Conservation (phyloP, 2,329 filamentous ascomycete genomes). For the Scytalidium lignicola region DNA sequence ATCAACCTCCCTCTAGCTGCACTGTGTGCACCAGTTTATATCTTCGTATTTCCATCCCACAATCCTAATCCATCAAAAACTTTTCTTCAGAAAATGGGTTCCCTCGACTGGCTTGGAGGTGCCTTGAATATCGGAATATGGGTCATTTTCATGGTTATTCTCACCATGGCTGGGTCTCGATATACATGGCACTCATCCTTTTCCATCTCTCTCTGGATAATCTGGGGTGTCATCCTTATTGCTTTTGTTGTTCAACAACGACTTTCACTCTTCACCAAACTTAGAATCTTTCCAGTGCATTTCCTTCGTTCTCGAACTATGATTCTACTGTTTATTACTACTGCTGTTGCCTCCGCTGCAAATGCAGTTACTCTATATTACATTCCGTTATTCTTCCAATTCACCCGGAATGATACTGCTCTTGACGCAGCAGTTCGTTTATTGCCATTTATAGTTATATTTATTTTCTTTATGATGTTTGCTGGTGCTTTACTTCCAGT, state of each 20-base stretch:
- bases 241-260: conserved; percentile 12
- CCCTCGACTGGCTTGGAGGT: conserved; percentile 30
- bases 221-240: conserved; percentile 32
- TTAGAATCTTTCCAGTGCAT: conserved; percentile 16
- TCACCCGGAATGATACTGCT: conserved; percentile 40
- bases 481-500: conserved; percentile 34
- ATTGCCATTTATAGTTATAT: conserved; percentile 33
- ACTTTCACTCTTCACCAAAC: conserved; percentile 12
- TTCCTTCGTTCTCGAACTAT: conserved; percentile 13
- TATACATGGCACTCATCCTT: conserved; percentile 17
- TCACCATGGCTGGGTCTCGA: conserved; percentile 23
- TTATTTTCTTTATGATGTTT: conserved; percentile 32
- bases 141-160: conserved; percentile 20
- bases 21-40: conserved; percentile 11
- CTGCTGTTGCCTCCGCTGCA: conserved; percentile 39
- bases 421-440: conserved; percentile 29
- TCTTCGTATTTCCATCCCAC: conserved; percentile 13
- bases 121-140: conserved; percentile 22
- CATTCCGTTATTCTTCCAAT: conserved; percentile 43
- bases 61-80: conserved; percentile 5
- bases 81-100: conserved; percentile 3
- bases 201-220: conserved; percentile 30
- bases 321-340: conserved; percentile 27
- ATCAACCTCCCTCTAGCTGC: conserved; percentile 30
- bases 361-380: conserved; percentile 40